Percentiles rank a stretch among this genome's conserved stretches.
Conservation (phyloP, 129 eudicot genomes). For the Flaveria brownii region DNA sequence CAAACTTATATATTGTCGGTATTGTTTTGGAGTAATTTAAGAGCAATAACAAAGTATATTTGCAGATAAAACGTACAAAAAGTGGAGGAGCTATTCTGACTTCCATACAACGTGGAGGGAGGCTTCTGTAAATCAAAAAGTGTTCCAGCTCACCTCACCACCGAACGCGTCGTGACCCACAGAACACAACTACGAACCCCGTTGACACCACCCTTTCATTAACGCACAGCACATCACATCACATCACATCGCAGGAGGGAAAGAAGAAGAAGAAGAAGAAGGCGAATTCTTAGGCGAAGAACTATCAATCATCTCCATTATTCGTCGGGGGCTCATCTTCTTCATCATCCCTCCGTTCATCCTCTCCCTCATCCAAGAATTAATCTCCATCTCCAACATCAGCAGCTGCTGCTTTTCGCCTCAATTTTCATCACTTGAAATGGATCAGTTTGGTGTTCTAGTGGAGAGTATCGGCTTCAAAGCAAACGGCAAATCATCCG, state of each 20-base stretch:
- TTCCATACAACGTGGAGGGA: not conserved
- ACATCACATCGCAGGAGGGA: not conserved
- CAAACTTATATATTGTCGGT: too few species aligned
- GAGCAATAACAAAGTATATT: too few species aligned
- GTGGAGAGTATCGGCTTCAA: slow-evolving; percentile 86
- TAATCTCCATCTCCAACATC: slow-evolving; percentile 18
- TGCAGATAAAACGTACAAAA: too few species aligned
- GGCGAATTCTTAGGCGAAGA: not conserved
- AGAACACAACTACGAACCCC: slow-evolving; percentile 19
- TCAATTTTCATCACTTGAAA: slow-evolving; percentile 21
- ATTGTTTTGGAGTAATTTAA: too few species aligned
- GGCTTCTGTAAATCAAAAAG: not conserved
- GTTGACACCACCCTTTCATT: slow-evolving; percentile 31
- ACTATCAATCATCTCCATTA: not conserved
- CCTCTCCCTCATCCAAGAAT: slow-evolving; percentile 9
- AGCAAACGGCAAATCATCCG: slow-evolving; percentile 69
- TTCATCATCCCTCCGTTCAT: slow-evolving; percentile 20
- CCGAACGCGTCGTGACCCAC: slow-evolving; percentile 25
- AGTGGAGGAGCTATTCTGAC: not conserved
- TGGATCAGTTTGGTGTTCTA: slow-evolving; percentile 92
- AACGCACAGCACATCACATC: not conserved
- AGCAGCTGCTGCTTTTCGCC: not conserved
- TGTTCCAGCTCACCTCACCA: slow-evolving; percentile 17
- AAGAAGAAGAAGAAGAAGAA: slow-evolving; percentile 6
- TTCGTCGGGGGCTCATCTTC: slow-evolving; percentile 23